Base-by-base conservation (phyloP, 495 filamentous ascomycete species). In the Neurospora sp. region DNA sequence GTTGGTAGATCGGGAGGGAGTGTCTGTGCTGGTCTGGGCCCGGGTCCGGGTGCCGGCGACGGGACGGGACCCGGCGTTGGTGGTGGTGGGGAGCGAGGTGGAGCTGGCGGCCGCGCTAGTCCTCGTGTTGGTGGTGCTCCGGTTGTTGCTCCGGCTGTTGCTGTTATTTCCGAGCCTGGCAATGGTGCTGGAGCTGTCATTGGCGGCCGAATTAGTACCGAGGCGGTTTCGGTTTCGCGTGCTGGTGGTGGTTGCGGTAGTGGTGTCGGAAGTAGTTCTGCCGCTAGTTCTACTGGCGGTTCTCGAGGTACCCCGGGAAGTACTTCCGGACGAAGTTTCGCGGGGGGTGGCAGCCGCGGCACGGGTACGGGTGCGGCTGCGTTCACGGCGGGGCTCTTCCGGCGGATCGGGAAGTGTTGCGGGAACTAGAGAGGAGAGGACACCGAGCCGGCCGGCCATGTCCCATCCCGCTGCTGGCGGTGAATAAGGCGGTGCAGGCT, bases 401-500 rank as follows among this genome's bases (percentile, higher is more conserved):
- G 53, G 53, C 53, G 53, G 53, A 31, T 61, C 53, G 53, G 53
- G 53, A 31, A 61, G 53, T 27, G 53, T 61, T 61, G 53, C 53
- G 53, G 53, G 53, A 35, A 61, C 53, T 61, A 61, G 20, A 16
- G 53, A 61, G 22, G 53, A 61, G 6, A 31, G 53, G 12, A 61
- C 27, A 35, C 53, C 53, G 53, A 61, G 53, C 20, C 53, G 53
- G 53, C 53, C 53, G 12, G 53, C 53, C 10, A 61, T 61, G 7
- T 61, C 53, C 53, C 53, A 61, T 61, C 53, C 53, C 7, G 53
- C 53, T 16, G 53, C 53, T 61, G 77, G 79, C 4, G 83, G 82
- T 3, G 84, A 81, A 71, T 86, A 86, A 7, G 81, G 75, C 6
- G 84, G 84, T 12, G 81, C 76, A 11, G 79, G 77, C 68, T 85